A percentile compares a stretch with the other conserved stretches of the same genome.
Conservation (phyloP, 176 grass and related monocot genomes). For the Bolboschoenus planiculmis region DNA sequence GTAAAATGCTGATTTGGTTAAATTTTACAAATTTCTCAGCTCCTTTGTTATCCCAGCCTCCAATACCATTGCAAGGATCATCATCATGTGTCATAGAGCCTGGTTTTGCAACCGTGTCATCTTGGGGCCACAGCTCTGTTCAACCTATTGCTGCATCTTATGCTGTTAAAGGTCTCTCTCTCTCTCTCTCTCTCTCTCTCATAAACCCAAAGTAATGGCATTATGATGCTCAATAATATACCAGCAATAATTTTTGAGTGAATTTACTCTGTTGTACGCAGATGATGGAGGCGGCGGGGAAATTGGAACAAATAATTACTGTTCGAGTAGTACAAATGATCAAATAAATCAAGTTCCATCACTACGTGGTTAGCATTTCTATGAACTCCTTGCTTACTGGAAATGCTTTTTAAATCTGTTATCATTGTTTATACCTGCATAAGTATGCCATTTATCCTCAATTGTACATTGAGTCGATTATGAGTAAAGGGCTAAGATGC, state of each 20-base stretch:
- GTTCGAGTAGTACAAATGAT: constrained; percentile 50
- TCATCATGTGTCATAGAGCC: constrained; percentile 49
- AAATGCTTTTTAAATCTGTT: neutral
- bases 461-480: neutral
- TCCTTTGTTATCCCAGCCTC: constrained; percentile 23
- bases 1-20: neutral
- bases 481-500: neutral
- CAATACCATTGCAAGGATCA: constrained; percentile 26
- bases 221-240: constrained; percentile 20
- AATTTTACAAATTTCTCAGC: constrained; percentile 22
- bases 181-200: neutral
- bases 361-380: constrained; percentile 53
- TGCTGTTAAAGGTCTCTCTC: constrained; percentile 48
- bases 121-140: constrained; percentile 49
- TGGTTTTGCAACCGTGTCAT: constrained; percentile 51
- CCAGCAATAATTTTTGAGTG: neutral
- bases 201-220: neutral
- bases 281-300: constrained; percentile 46
- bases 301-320: constrained; percentile 55
- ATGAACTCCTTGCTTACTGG: constrained; percentile 13
- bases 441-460: constrained; percentile 4
- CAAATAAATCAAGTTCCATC: constrained; percentile 68
- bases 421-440: constrained; percentile 11
- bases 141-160: constrained; percentile 41
- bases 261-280: constrained; percentile 31